phyloP scores from a whole-genome alignment of 2,329 filamentous ascomycete genomes.

The Xylariomycetidae sp. region DNA sequence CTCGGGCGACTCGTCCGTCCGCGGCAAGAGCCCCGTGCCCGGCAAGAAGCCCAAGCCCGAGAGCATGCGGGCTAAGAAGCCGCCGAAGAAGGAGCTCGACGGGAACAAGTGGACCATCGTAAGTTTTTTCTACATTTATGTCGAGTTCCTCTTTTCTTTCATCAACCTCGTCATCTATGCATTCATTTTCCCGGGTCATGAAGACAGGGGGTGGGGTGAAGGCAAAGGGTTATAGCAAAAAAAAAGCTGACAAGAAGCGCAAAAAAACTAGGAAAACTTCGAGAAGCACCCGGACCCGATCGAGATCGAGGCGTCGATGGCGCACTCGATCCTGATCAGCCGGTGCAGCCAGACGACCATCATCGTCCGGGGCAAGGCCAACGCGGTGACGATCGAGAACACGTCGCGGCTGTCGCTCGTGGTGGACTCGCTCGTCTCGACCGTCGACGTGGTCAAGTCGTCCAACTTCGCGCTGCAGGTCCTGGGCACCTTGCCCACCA shows the following conservation, averaged over 20 bases:
- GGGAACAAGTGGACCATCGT: conserved; percentile 92
- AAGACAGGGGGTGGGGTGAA: too few relatives aligned
- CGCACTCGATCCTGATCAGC: conserved; percentile 87
- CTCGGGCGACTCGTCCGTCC: conserved; percentile 49
- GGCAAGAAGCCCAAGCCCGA: conserved; percentile 84
- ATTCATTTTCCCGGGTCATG: too few relatives aligned
- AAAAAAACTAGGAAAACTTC: conserved; percentile 92
- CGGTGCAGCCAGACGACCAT: conserved; percentile 89
- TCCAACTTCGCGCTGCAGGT: conserved; percentile 94
- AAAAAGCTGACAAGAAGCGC: too few relatives aligned
- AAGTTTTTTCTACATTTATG: conserved; percentile 33
- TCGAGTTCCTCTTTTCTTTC: too few relatives aligned
- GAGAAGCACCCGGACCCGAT: conserved; percentile 71
- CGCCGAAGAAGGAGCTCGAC: conserved; percentile 71
- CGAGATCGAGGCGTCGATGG: conserved; percentile 74
- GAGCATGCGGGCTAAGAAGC: conserved; percentile 80
- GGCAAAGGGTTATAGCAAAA: too few relatives aligned
- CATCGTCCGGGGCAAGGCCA: conserved; percentile 87
- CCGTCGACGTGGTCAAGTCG: conserved; percentile 92
- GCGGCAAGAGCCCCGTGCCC: conserved; percentile 81
- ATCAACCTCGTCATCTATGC: too few relatives aligned
- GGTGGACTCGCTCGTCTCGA: conserved; percentile 83
- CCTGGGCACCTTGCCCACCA: conserved; percentile 76
- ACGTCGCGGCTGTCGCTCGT: conserved; percentile 78
- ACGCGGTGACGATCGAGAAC: conserved; percentile 95